A percentile compares a stretch with the other conserved stretches of the same genome.
Evolutionary conservation across 345 rosid genomes (phyloP).

Genomic region (Capsella bursapastoris): DNA sequence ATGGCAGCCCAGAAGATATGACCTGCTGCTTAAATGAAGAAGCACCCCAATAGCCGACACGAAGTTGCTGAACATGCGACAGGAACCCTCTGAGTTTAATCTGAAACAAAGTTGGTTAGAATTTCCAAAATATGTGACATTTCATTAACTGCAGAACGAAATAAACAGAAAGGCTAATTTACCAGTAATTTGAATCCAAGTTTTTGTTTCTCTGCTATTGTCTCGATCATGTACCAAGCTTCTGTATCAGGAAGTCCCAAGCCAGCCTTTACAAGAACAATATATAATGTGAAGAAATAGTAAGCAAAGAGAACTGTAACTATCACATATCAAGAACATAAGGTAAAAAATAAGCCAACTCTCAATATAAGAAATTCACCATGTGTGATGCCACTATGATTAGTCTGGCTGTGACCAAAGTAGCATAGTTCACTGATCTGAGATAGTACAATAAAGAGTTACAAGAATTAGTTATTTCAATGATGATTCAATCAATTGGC

Average conservation of each 20-base stretch:
- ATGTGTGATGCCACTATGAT: conserved; percentile 88
- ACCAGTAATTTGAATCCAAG: conserved; percentile 87
- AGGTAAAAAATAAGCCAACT: conserved; percentile 33
- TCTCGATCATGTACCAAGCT: conserved; percentile 93
- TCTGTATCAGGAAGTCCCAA: conserved; percentile 93
- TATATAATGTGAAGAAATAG: conserved; percentile 13
- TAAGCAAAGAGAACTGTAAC: conserved; percentile 23
- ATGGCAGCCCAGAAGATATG: conserved; percentile 69
- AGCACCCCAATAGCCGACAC: conserved; percentile 89
- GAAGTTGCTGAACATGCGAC: conserved; percentile 94
- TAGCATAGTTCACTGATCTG: conserved; percentile 86
- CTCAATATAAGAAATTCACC: conserved; percentile 48
- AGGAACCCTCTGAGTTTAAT: conserved; percentile 93
- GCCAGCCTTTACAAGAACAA: conserved; percentile 60
- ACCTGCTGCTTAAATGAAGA: conserved; percentile 71
- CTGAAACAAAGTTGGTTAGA: conserved; percentile 49
- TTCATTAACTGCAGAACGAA: conserved; percentile 20
- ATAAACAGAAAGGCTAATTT: conserved; percentile 46
- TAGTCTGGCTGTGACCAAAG: conserved; percentile 81
- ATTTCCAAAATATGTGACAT: conserved; percentile 15
- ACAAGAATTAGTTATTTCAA: conserved; percentile 24
- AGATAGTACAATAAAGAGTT: conserved; percentile 17
- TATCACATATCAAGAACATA: conserved; percentile 18
- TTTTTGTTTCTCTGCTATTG: conserved; percentile 87
- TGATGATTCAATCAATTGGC: conserved; percentile 11